Evolutionary conservation across 768 basidiomycete genomes (phyloP), one percentile per base, ranked within the genome.

Genomic region (Kwoniella sp.): DNA sequence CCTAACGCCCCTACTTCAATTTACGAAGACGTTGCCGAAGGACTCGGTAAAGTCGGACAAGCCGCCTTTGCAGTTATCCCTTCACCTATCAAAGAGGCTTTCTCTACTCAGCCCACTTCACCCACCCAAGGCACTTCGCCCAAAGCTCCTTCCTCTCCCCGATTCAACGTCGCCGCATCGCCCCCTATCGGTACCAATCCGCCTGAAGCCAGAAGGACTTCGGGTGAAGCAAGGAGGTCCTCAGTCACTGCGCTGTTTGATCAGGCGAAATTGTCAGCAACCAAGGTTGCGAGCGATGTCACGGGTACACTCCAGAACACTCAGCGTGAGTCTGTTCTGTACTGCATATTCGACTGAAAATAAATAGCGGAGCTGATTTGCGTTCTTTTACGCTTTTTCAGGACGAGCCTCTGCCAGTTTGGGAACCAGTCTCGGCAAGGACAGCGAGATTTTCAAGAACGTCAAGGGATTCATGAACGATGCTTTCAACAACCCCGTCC

Each of bases 11-110:
- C 72, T 13, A 68, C 74, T 13, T 69, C 71, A 2, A 64, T 76
- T 29, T 73, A 76, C 58, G 63, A 73, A 52, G 77, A 79, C 55
- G 68, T 79, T 26, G 58, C 57, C 13, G 58, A 70, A 22, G 73
- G 66, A 0, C 64, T 76, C 29, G 54, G 68, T 24, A 68, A 65
- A 59, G 68, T 76, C 46, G 76, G 76, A 1, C 65, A 62, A 51
- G 69, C 68, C 7, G 76, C 77, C 5, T 79, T 62, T 60, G 58
- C 68, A 9, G 60, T 62, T 10, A 57, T 79, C 9, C 77, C 77
- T 13, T 26, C 58, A 12, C 52, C 63, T 2, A 37, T 79, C 52
- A 72, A 75, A 65, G 67, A 73, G 19, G 68, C 65, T 53, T 58
- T 74, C n/a, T 65, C 65, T 8, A 53, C 59, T 10, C 56, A 58